Conservation (phyloP, 345 rosid species). For the Viola odorata region DNA sequence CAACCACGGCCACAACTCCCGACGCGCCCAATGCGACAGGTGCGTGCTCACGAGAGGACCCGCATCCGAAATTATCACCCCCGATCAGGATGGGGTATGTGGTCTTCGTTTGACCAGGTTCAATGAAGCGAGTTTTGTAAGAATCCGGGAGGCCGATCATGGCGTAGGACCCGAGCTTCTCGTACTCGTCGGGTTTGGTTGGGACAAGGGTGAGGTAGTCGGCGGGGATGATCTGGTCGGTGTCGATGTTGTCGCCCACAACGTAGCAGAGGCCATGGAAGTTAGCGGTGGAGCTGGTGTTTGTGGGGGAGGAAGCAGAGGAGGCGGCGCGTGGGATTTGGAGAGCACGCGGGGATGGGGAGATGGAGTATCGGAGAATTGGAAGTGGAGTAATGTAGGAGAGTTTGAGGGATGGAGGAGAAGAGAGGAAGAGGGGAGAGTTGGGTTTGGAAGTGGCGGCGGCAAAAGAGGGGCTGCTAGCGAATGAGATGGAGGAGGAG, state of each 20-base stretch:
- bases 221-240: conserved; percentile 92
- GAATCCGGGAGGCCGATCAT: conserved; percentile 65
- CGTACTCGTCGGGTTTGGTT: conserved; percentile 74
- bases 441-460: conserved; percentile 11
- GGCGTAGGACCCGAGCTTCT: conserved; percentile 83
- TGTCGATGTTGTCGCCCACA: conserved; percentile 90
- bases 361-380: neutral
- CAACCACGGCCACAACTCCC: conserved; percentile 72
- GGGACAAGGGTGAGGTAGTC: conserved; percentile 88
- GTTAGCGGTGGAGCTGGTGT: conserved; percentile 18
- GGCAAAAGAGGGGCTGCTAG: conserved; percentile 22
- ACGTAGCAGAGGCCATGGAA: conserved; percentile 94
- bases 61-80: conserved; percentile 93
- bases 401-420: conserved; percentile 15
- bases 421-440: conserved; percentile 13
- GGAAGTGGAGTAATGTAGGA: conserved; percentile 10
- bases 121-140: conserved; percentile 59
- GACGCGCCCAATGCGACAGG: conserved; percentile 93
- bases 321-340: conserved; percentile 27
- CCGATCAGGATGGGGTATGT: conserved; percentile 64
- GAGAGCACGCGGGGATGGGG: conserved; percentile 4
- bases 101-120: conserved; percentile 49
- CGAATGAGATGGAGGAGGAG: conserved; percentile 19
- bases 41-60: conserved; percentile 92
- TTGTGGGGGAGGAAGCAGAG: conserved; percentile 5